These are phyloP conservation scores for Cryptomeria japonica DNA, from an alignment of 75 land plant species.

Conservation along the genomic window DNA sequence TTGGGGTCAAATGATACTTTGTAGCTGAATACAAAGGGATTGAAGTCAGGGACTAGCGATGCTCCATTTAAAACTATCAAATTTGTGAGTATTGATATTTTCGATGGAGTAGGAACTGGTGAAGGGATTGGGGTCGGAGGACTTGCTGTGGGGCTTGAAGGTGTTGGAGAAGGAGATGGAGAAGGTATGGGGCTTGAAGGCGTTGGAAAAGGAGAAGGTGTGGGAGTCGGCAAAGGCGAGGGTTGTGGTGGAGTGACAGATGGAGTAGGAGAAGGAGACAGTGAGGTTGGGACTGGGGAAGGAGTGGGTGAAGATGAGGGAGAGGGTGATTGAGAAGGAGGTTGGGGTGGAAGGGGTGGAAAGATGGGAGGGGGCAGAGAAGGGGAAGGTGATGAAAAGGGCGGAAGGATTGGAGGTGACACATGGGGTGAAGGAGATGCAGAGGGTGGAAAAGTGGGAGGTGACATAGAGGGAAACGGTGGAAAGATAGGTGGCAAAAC, in stretches of 20 bases:
- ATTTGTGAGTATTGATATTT: not conserved
- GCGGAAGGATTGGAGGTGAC: not conserved
- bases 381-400: not conserved
- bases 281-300: not conserved
- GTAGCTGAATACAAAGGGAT: constrained; percentile 12
- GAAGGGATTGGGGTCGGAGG: constrained; percentile 6
- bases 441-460: not conserved
- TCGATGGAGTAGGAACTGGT: not conserved
- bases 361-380: not conserved
- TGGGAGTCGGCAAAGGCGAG: not conserved
- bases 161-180: not conserved
- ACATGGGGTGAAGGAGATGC: not conserved
- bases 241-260: not conserved
- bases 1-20: constrained; percentile 1
- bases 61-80: constrained; percentile 4
- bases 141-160: not conserved
- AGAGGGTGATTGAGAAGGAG: not conserved
- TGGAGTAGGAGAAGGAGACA: not conserved
- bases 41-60: not conserved
- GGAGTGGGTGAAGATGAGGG: not conserved
- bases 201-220: not conserved
- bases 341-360: not conserved
- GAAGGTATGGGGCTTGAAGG: no score
- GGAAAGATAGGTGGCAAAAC: not conserved
- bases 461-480: not conserved